Conservation (phyloP, 371 early-diverging fungal genomes). For the Apophysomyces ossiformis region DNA sequence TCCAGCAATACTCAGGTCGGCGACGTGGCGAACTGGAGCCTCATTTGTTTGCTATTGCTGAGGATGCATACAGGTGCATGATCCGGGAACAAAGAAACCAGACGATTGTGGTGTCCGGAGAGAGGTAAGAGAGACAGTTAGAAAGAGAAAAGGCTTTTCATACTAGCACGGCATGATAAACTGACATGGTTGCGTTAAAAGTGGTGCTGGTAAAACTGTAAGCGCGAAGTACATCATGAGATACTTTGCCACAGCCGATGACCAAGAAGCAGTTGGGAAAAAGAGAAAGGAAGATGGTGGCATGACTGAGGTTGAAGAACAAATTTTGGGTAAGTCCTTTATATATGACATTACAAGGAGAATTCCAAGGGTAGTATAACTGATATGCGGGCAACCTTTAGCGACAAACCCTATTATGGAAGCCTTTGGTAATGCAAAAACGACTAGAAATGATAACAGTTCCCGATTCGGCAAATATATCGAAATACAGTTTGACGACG, state of each 20-base stretch:
- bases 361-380: neutral
- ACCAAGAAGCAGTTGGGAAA: slow-evolving; percentile 53
- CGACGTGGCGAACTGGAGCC: slow-evolving; percentile 95
- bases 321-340: slow-evolving; percentile 62
- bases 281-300: slow-evolving; percentile 44
- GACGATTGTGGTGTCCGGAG: slow-evolving; percentile 98
- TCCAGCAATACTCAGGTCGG: slow-evolving; percentile 92
- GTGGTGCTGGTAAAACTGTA: slow-evolving; percentile 96
- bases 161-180: neutral
- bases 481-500: slow-evolving; percentile 78
- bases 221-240: slow-evolving; percentile 97
- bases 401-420: slow-evolving; percentile 98
- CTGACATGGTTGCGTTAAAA: slow-evolving; percentile 14
- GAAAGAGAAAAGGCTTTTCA: neutral
- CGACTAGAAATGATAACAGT: slow-evolving; percentile 96
- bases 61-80: slow-evolving; percentile 97
- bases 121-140: slow-evolving; percentile 59
- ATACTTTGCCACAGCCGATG: slow-evolving; percentile 95
- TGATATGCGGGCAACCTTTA: slow-evolving; percentile 1
- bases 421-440: slow-evolving; percentile 99
- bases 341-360: neutral
- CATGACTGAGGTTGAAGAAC: slow-evolving; percentile 83
- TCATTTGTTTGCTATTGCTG: slow-evolving; percentile 98
- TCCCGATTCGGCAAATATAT: slow-evolving; percentile 99
- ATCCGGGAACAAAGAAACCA: slow-evolving; percentile 91